These are phyloP conservation scores for Pyrenula aspistea DNA, from an alignment of 495 filamentous ascomycete species.

Conservation along the genomic window DNA sequence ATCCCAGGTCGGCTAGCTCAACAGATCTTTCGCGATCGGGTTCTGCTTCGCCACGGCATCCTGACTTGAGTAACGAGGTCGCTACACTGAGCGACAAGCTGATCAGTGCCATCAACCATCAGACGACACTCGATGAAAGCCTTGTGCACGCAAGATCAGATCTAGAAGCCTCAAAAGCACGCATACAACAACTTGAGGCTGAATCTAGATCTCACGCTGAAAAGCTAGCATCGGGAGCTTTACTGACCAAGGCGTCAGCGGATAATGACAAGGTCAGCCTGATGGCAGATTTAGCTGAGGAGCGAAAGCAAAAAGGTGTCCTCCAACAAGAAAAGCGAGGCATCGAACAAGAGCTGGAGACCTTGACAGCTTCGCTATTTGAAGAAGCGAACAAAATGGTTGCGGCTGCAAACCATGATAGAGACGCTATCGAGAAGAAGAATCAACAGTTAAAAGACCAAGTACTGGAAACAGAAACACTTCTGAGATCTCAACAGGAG, in stretches of 20 bases:
- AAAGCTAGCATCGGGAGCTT: constrained; percentile 55
- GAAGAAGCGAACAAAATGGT: constrained; percentile 3
- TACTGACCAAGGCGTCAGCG: constrained; percentile 57
- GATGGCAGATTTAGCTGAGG: constrained; percentile 51
- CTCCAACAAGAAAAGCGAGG: constrained; percentile 61
- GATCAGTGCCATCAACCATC: constrained; percentile 93
- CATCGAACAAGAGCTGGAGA: constrained; percentile 77
- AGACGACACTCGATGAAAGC: constrained; percentile 83
- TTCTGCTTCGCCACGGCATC: constrained; percentile 42
- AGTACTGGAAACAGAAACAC: constrained; percentile 70
- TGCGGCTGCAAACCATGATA: constrained; percentile 26
- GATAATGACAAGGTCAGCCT: constrained; percentile 60
- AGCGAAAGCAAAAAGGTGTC: constrained; percentile 41
- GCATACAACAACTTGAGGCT: constrained; percentile 55
- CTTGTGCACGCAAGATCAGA: constrained; percentile 74
- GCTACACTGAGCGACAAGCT: constrained; percentile 87
- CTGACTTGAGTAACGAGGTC: constrained; percentile 79
- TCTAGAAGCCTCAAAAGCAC: constrained; percentile 59
- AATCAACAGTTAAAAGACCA: constrained; percentile 71
- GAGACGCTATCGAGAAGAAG: constrained; percentile 61
- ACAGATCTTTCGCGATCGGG: constrained; percentile 25
- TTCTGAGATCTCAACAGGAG: constrained; percentile 82
- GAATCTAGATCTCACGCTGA: constrained; percentile 57
- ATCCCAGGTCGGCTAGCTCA: constrained; percentile 28
- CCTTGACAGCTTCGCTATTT: constrained; percentile 49